Conservation (phyloP, 208 protist genomes). For the Wallacemonas sp. region DNA sequence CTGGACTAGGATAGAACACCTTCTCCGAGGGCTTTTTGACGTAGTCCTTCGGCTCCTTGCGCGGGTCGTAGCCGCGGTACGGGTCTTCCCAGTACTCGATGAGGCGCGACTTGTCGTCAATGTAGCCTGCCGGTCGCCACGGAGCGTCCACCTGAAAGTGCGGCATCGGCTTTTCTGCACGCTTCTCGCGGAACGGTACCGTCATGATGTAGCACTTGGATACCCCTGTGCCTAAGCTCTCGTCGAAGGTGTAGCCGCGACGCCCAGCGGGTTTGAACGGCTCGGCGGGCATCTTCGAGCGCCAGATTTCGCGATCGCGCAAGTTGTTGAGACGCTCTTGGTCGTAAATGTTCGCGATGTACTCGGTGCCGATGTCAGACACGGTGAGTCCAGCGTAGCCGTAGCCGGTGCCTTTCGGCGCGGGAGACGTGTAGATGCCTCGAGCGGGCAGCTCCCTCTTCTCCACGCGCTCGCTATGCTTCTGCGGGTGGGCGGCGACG, state of each 20-base stretch:
- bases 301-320: constrained; percentile 47
- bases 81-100: constrained; percentile 90
- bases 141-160: constrained; percentile 64
- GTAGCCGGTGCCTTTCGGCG: constrained; percentile 66
- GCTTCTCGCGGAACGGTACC: constrained; percentile 61
- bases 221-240: constrained; percentile 54
- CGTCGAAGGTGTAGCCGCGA: constrained; percentile 84
- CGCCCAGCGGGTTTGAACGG: constrained; percentile 65
- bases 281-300: constrained; percentile 61
- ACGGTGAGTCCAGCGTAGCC: constrained; percentile 55
- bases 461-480: constrained; percentile 27
- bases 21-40: constrained; percentile 62
- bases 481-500: constrained; percentile 49
- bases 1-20: constrained; percentile 60
- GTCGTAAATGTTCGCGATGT: constrained; percentile 86
- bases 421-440: constrained; percentile 79
- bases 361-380: constrained; percentile 58
- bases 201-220: constrained; percentile 87
- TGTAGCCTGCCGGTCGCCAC: constrained; percentile 76
- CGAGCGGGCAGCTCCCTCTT: constrained; percentile 38
- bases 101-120: constrained; percentile 55
- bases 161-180: constrained; percentile 20
- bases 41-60: constrained; percentile 70
- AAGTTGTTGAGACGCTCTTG: constrained; percentile 57
- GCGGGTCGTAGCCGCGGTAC: constrained; percentile 79